These are phyloP conservation scores for Cystobasidium onofrii DNA, from an alignment of 768 basidiomycete species.

Conservation along the genomic window DNA sequence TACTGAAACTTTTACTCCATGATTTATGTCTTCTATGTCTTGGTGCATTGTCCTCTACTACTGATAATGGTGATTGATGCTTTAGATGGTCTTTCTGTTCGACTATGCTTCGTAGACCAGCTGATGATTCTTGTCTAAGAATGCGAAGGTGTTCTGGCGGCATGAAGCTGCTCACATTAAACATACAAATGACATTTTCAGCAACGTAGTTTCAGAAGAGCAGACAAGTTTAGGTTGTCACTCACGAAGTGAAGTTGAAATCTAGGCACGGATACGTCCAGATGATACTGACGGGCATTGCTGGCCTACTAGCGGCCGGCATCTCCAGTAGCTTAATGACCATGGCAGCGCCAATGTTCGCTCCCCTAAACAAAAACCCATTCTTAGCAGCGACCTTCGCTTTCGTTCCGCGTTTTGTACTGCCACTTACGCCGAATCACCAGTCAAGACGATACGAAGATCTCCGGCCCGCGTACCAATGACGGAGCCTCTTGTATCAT, in stretches of 20 bases:
- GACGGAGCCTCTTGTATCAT: slow-evolving; percentile 66
- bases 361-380: slow-evolving; percentile 58
- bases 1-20: slow-evolving; percentile 47
- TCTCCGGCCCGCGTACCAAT: slow-evolving; percentile 68
- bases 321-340: slow-evolving; percentile 75
- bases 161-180: slow-evolving; percentile 39
- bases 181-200: too few relatives aligned
- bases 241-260: slow-evolving; percentile 82
- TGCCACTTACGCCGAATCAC: slow-evolving; percentile 90
- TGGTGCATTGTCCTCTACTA: slow-evolving; percentile 60
- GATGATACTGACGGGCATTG: slow-evolving; percentile 70
- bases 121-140: slow-evolving; percentile 77
- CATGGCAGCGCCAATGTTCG: slow-evolving; percentile 72
- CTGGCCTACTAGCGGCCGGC: slow-evolving; percentile 50
- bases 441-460: slow-evolving; percentile 72
- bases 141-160: slow-evolving; percentile 67
- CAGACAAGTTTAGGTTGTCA: too few relatives aligned
- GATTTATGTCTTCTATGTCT: slow-evolving; percentile 47
- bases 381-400: too few relatives aligned
- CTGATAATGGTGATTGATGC: slow-evolving; percentile 80
- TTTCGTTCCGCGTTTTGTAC: too few relatives aligned
- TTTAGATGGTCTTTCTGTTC: slow-evolving; percentile 79
- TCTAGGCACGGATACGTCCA: slow-evolving; percentile 86
- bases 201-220: too few relatives aligned
- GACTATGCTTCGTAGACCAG: slow-evolving; percentile 64